Conservation (phyloP, 805 yeast species). For the Jamesozyma gamospora region DNA sequence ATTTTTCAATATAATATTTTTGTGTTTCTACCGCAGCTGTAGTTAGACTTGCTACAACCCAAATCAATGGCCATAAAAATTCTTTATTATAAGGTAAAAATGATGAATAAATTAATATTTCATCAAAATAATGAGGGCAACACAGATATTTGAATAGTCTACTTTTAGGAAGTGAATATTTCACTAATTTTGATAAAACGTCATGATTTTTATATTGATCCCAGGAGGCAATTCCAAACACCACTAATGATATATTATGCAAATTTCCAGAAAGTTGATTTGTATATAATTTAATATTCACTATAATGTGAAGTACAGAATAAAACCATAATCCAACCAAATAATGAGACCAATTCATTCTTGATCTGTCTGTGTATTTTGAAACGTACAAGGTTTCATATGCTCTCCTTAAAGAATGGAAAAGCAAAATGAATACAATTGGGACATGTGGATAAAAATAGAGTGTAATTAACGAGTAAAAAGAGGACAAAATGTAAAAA, state of each 20-base stretch:
- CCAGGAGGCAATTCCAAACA: slow-evolving; percentile 19
- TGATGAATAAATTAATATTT: slow-evolving; percentile 43
- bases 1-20: slow-evolving; percentile 33
- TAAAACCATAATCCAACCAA: slow-evolving; percentile 56
- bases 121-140: slow-evolving; percentile 66
- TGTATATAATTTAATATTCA: slow-evolving; percentile 23
- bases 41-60: slow-evolving; percentile 38
- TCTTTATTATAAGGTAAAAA: slow-evolving; percentile 14
- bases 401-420: slow-evolving; percentile 48
- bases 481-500: slow-evolving; percentile 43
- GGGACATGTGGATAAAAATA: slow-evolving; percentile 5
- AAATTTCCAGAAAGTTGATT: slow-evolving; percentile 6
- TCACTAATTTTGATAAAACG: slow-evolving; percentile 39
- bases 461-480: slow-evolving; percentile 22
- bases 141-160: slow-evolving; percentile 42
- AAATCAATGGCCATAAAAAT: slow-evolving; percentile 19
- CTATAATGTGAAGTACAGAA: slow-evolving; percentile 35
- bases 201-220: slow-evolving; percentile 36
- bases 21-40: slow-evolving; percentile 47
- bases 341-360: slow-evolving; percentile 59
- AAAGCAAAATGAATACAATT: slow-evolving; percentile 23
- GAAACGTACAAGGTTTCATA: slow-evolving; percentile 45
- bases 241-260: slow-evolving; percentile 14
- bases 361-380: slow-evolving; percentile 37
- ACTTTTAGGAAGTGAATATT: slow-evolving; percentile 46